Base-by-base conservation (phyloP, 495 filamentous ascomycete genomes). In the Jackrogersella minutella region DNA sequence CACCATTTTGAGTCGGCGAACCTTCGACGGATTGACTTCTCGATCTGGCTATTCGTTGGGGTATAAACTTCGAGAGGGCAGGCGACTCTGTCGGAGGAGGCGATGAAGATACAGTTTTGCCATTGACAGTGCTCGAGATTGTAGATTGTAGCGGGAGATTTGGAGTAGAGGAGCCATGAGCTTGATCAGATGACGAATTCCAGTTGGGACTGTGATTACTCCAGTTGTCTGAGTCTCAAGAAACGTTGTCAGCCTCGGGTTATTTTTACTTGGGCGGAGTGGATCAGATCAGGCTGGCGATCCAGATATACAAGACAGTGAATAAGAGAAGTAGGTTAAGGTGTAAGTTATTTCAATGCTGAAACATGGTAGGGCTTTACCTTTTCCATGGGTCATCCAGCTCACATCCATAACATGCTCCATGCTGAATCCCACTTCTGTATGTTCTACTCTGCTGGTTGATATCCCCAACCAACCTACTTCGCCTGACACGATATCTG, bases 361-460 rank as follows among this genome's bases (percentile, higher is more conserved):
- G 33, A 30, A 36, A 37, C 11, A 17, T 16, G 17, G 30, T 3
- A 16, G 13, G 11, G 40, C 31, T 10, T 56, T 64, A 81, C 81
- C 81, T 82, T 84, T 84, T 61, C 78, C 80, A 68, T 84, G 80
- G 41, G 80, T 82, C 80, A 90, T 84, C 88, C 88, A 91, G 57
- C 81, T 84, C 52, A 91, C 86, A 74, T 91, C 88, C 58, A 91
- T 77, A 62, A 88, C 79, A 62, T 83, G 83, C 76, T 89, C 88
- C 88, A 88, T 89, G 43, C 54, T 79, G 72, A 58, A 53, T 14
- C 19, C 17, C 37, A 7, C 13, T 50, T 34, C 24, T 36, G 54
- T 54, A 24, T 44, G 14, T 9, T 52, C 19, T 36, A 14, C n/a
- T 41, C 24, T 33, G 39, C 31, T 40, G 10, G 44, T 61, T 1